A percentile compares a stretch with the other conserved stretches of the same genome.
These are phyloP conservation scores for Fremontodendron californicum DNA, from an alignment of 345 rosid species.

Conservation along the genomic window DNA sequence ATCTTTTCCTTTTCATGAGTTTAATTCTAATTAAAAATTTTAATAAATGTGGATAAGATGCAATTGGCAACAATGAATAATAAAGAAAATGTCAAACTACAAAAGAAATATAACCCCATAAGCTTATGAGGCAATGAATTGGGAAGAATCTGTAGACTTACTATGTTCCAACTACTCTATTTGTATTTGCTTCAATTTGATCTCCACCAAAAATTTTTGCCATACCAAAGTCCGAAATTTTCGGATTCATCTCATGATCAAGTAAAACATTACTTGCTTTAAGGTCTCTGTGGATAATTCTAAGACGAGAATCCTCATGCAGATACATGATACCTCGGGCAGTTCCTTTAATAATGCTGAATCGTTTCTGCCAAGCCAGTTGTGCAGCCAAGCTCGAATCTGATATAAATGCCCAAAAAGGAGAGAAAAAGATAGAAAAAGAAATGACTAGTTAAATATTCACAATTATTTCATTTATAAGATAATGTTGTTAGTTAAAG, in stretches of 20 bases:
- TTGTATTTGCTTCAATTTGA: slow-evolving; percentile 26
- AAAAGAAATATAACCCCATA: too few relatives aligned
- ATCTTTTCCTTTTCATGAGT: too few relatives aligned
- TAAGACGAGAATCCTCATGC: slow-evolving; percentile 46
- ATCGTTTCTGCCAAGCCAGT: not conserved
- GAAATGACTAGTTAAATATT: not conserved
- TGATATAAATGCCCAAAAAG: not conserved
- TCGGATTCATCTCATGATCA: slow-evolving; percentile 40
- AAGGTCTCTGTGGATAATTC: slow-evolving; percentile 46
- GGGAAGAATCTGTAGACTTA: slow-evolving; percentile 10
- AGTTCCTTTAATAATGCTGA: not conserved
- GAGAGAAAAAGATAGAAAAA: not conserved
- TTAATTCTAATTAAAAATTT: too few relatives aligned
- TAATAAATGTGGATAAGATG: too few relatives aligned
- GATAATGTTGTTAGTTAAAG: not conserved
- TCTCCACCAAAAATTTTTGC: slow-evolving; percentile 28
- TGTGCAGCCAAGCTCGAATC: not conserved
- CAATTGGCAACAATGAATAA: too few relatives aligned
- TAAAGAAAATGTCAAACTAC: too few relatives aligned
- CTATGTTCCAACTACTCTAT: slow-evolving; percentile 28
- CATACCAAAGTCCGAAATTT: slow-evolving; percentile 50
- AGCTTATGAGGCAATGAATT: not conserved
- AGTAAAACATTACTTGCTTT: slow-evolving; percentile 42
- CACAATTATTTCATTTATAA: not conserved
- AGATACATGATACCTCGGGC: slow-evolving; percentile 21